Base-by-base conservation (phyloP, 2,329 filamentous ascomycete genomes). In the Delphinella strobiligena region DNA sequence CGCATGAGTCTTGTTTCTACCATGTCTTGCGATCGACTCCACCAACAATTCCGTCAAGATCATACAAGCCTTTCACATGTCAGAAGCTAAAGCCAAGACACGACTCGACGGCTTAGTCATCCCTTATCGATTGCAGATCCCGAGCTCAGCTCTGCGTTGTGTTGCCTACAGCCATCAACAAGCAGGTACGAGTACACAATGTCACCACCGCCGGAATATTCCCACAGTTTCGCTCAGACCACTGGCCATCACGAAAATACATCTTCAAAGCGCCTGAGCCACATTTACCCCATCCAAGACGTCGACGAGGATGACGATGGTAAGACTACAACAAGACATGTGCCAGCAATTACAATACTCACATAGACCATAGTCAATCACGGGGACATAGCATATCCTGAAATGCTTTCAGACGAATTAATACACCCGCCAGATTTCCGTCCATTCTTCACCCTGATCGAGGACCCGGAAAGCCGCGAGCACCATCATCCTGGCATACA, bases 401-500 rank as follows among this genome's bases (percentile, higher is more conserved):
- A 11, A 12, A 30, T 37, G 2, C 30, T 36, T 4, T 33, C 41
- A 7, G 43, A 32, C 1, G 32, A 40, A 22, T 54, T 64, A 10
- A 52, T 58, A 19, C 62, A 59, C n/a, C 62, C 60, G 2, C 55
- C 61, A 45, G 63, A 58, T 64, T 89, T 93, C 59, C 71, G 77
- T 33, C 84, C 86, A 2, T 81, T 94, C 66, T 95, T 94, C 66
- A 82, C 85, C 1, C 68, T 95, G 31, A 70, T 96, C 47, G 78
- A 84, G 54, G 87, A 94, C 59, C 63, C 72, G 9, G 72, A 75
- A n/a, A 79, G 75, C 7, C 72, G 76, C 51, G 75, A 83, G 34
- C 82, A 85, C 45, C 72, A 85, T 52, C 88, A 96, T 57, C 91
- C 89, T 1, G 78, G 75, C 38, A 78, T 94, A 1, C 86, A 89